Evolutionary conservation across 495 filamentous ascomycete genomes (phyloP), one percentile per base, ranked within the genome.

Genomic region (Stereocaulon alpinum): DNA sequence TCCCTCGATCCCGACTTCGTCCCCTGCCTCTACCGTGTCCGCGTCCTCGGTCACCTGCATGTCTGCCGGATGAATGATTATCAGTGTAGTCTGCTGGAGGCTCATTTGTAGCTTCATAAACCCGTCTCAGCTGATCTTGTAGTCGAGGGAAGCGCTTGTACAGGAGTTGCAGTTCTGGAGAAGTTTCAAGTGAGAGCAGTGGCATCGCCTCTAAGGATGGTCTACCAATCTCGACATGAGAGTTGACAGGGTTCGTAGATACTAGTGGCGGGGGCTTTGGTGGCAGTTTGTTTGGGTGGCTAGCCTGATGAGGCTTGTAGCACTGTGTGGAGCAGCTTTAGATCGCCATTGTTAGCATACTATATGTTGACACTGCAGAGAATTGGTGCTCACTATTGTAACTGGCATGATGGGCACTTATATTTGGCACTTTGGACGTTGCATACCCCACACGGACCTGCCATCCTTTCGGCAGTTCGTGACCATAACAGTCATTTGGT

Each of bases 241-340:
- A 48, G 11, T 9, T 27, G 9, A n/a, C 4, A 17, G 45, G 15
- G 34, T 20, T 55, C 45, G 50, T 20, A 55, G 52, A 50, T 59
- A 61, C n/a, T 47, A 55, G 45, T 61, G 43, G 24, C 29, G 59
- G 48, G 48, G 59, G 62, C 54, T 47, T 63, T 58, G 55, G 47
- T 56, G 44, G 59, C 40, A 51, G 41, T 7, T 32, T 58, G 27
- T 42, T 55, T 42, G 61, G 56, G 59, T 77, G 71, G 58, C 65
- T 76, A 34, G 71, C 64, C 63, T 80, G 66, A 48, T 90, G 86
- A 30, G 75, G 69, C 62, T 79, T 81, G 58, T 80, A 86, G 70
- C 86, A 90, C 27, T 77, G 71, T 48, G 87, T 75, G 1, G 86
- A 89, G 64, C 86, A 90, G 66, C 86, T 90, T 50, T 48, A 34